Percentiles rank a stretch among this genome's conserved stretches.
Conservation (phyloP, 352 stramenopile species). For the Pythium coloratum region DNA sequence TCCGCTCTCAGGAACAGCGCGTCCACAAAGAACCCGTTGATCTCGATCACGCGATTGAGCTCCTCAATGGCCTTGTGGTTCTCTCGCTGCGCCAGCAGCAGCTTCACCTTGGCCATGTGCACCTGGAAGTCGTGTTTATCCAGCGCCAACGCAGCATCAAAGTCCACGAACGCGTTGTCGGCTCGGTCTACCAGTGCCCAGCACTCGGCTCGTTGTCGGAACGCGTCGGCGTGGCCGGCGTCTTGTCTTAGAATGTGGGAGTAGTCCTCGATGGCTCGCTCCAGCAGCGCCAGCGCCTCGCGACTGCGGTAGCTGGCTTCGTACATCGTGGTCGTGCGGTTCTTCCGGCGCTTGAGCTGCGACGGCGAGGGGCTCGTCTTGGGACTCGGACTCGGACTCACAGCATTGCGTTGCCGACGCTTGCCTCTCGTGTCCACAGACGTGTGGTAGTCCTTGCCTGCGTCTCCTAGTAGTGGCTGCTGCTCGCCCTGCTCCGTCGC, state of each 20-base stretch:
- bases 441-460: slow-evolving; percentile 18
- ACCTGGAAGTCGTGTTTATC: slow-evolving; percentile 65
- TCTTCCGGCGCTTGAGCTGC: slow-evolving; percentile 7
- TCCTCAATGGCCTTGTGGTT: slow-evolving; percentile 46
- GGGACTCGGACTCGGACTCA: background rate
- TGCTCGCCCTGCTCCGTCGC: slow-evolving; percentile 48
- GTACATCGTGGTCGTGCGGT: slow-evolving; percentile 5
- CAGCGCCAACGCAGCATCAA: slow-evolving; percentile 40
- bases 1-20: slow-evolving; percentile 60
- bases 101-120: slow-evolving; percentile 50
- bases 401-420: background rate
- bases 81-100: slow-evolving; percentile 50
- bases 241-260: slow-evolving; percentile 48
- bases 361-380: background rate
- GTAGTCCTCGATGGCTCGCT: slow-evolving; percentile 67
- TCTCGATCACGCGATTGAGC: slow-evolving; percentile 50
- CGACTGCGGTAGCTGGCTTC: slow-evolving; percentile 34
- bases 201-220: slow-evolving; percentile 50
- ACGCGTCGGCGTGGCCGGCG: slow-evolving; percentile 39
- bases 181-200: slow-evolving; percentile 46
- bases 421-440: slow-evolving; percentile 6
- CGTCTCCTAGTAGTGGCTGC: slow-evolving; percentile 23
- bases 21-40: slow-evolving; percentile 77
- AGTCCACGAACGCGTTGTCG: slow-evolving; percentile 58
- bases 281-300: slow-evolving; percentile 37